Conservation (phyloP, 345 rosid species). For the Hibiscus mutabilis region DNA sequence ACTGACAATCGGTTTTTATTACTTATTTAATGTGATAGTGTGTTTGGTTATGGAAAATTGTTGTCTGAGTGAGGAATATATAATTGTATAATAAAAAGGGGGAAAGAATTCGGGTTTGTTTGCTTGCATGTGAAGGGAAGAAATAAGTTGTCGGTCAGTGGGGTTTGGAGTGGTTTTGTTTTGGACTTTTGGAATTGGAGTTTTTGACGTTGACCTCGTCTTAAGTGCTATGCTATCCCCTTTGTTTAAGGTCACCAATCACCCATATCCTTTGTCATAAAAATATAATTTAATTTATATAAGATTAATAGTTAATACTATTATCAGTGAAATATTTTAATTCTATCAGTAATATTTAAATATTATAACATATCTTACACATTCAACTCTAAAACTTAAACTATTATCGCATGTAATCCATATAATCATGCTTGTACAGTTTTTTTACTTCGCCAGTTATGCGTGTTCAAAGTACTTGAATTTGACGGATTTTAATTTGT, state of each 20-base stretch:
- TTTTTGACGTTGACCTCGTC: constrained; percentile 55
- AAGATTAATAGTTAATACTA: too few species aligned
- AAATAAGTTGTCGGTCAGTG: constrained; percentile 28
- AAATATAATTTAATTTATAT: background rate
- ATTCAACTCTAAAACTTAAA: too few species aligned
- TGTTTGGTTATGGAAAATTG: constrained; percentile 6
- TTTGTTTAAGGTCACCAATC: constrained; percentile 1
- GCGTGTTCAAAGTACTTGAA: too few species aligned
- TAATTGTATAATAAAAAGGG: too few species aligned
- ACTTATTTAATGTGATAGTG: background rate
- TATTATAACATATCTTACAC: too few species aligned
- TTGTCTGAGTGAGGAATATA: background rate
- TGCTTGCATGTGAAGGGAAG: constrained; percentile 25
- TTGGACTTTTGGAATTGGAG: constrained; percentile 17
- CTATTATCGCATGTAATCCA: too few species aligned
- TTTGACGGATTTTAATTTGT: too few species aligned
- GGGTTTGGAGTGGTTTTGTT: constrained; percentile 8
- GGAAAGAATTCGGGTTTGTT: constrained; percentile 2
- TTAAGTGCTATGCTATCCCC: constrained; percentile 19
- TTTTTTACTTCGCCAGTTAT: too few species aligned
- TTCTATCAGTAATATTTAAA: too few species aligned
- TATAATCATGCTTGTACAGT: too few species aligned
- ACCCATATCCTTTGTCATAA: background rate
- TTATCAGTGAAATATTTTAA: too few species aligned
- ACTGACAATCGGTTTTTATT: background rate